Evolutionary conservation across 805 yeast genomes (phyloP).

Genomic region (Candida xyloterini): DNA sequence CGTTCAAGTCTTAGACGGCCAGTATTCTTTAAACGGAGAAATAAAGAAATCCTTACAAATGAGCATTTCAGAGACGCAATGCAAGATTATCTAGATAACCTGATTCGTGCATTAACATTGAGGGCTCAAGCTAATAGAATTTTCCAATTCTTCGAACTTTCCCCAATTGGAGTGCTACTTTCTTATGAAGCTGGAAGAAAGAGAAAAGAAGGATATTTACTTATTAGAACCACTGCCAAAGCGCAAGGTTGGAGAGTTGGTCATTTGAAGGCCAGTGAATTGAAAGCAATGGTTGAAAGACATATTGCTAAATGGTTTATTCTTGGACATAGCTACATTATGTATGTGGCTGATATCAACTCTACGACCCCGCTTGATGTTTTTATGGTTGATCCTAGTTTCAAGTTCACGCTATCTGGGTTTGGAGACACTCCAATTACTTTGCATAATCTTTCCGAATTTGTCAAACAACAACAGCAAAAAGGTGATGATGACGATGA

Average conservation of each 20-base stretch:
- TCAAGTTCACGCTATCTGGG: conserved; percentile 54
- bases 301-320: conserved; percentile 92
- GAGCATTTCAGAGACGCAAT: conserved; percentile 44
- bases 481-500: conserved; percentile 40
- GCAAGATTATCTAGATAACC: conserved; percentile 63
- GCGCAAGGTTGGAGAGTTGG: conserved; percentile 96
- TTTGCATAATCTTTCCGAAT: conserved; percentile 17
- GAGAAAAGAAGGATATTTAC: conserved; percentile 87
- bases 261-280: conserved; percentile 74
- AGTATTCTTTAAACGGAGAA: conserved; percentile 13
- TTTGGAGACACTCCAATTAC: conserved; percentile 30
- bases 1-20: conserved; percentile 14
- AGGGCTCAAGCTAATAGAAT: conserved; percentile 79
- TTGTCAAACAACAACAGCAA: conserved; percentile 18
- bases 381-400: conserved; percentile 78
- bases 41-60: conserved; percentile 13
- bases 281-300: conserved; percentile 84
- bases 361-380: conserved; percentile 90
- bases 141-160: conserved; percentile 84
- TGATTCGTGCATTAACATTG: conserved; percentile 58
- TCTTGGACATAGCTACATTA: conserved; percentile 77
- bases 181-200: conserved; percentile 77
- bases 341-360: conserved; percentile 80
- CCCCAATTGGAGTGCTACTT: conserved; percentile 80
- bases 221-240: conserved; percentile 77